Conservation (phyloP, 768 basidiomycete genomes). For the Lactifluus subvellereus region DNA sequence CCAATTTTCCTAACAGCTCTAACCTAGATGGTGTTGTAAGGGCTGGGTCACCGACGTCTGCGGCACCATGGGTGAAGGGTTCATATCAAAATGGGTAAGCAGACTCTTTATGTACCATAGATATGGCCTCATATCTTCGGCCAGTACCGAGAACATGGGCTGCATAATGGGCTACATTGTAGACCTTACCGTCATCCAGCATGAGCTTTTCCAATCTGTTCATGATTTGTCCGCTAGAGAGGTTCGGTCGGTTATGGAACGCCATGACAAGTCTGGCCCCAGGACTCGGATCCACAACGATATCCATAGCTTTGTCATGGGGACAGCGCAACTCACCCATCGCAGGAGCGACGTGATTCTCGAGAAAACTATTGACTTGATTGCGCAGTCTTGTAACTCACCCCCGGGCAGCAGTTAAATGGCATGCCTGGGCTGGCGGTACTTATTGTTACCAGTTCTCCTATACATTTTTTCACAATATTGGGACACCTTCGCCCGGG, state of each 20-base stretch:
- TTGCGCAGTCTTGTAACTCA: background rate
- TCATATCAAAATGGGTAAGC: too few species aligned
- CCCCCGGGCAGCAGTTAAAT: background rate
- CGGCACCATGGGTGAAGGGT: too few species aligned
- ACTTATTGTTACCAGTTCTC: too few species aligned
- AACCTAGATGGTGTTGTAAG: background rate
- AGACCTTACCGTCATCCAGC: background rate
- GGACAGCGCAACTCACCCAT: background rate
- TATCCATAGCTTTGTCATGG: background rate
- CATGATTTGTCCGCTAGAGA: background rate
- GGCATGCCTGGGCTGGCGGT: too few species aligned
- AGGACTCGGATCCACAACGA: background rate
- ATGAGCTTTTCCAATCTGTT: background rate
- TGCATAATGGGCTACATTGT: conserved; percentile 7
- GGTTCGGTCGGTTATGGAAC: background rate
- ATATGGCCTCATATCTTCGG: background rate
- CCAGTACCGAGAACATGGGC: background rate
- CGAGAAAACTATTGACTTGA: conserved; percentile 10
- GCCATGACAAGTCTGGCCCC: background rate
- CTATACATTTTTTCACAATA: background rate
- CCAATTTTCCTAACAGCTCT: background rate
- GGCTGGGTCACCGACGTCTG: too few species aligned
- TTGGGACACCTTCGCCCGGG: too few species aligned
- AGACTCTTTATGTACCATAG: background rate
- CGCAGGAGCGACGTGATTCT: background rate